These are phyloP conservation scores for Kwoniella heveanensis DNA, from an alignment of 768 basidiomycete genomes.

Conservation along the genomic window DNA sequence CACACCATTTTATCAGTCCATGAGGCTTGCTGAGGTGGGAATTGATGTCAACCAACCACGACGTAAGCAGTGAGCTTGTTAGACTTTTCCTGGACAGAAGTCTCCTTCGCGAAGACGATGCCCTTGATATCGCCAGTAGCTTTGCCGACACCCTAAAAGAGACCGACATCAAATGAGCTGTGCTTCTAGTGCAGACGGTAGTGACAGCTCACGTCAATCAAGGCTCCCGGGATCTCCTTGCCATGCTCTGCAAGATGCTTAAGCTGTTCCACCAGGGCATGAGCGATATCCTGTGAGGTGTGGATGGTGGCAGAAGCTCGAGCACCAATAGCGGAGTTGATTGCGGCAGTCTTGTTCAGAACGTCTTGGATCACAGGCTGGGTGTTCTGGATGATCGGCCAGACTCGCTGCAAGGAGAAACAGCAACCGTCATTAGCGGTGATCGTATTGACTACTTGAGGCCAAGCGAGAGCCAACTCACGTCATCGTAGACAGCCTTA, in stretches of 20 bases:
- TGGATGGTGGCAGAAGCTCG: slow-evolving; percentile 45
- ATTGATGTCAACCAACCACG: slow-evolving; percentile 37
- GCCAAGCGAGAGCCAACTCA: slow-evolving; percentile 22
- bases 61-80: slow-evolving; percentile 51
- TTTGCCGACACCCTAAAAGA: slow-evolving; percentile 35
- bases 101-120: slow-evolving; percentile 48
- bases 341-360: slow-evolving; percentile 41
- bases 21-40: no score
- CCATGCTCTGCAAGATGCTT: slow-evolving; percentile 45
- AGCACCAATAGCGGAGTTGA: slow-evolving; percentile 49
- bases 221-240: slow-evolving; percentile 35
- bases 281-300: slow-evolving; percentile 39
- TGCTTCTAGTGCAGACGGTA: background rate
- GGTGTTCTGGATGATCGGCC: slow-evolving; percentile 37
- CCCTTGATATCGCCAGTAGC: slow-evolving; percentile 41
- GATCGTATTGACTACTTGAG: background rate
- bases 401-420: slow-evolving; percentile 33
- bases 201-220: slow-evolving; percentile 33
- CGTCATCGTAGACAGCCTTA: slow-evolving; percentile 52
- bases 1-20: no score
- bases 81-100: slow-evolving; percentile 46
- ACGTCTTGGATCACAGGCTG: slow-evolving; percentile 45
- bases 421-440: background rate
- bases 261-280: slow-evolving; percentile 47
- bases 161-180: slow-evolving; percentile 13